Evolutionary conservation across 768 basidiomycete genomes (phyloP).

Genomic region (Agrocybe chaxingu): DNA sequence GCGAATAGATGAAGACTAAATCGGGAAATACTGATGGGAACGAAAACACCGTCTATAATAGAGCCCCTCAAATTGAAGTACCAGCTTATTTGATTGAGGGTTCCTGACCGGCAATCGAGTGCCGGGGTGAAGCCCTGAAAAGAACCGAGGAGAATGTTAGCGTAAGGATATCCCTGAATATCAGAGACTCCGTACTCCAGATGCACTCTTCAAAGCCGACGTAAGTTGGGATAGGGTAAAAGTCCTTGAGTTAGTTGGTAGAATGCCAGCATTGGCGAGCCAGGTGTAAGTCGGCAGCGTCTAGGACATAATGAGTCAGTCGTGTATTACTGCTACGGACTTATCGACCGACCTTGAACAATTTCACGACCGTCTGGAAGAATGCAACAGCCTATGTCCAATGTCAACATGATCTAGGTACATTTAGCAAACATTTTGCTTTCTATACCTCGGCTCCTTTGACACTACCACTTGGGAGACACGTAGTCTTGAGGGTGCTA

Average conservation of each 20-base stretch:
- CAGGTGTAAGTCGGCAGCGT: slow-evolving; percentile 72
- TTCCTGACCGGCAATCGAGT: slow-evolving; percentile 27
- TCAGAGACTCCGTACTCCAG: slow-evolving; percentile 36
- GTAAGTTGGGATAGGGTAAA: slow-evolving; percentile 54
- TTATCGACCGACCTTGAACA: slow-evolving; percentile 47
- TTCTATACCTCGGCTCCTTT: slow-evolving; percentile 55
- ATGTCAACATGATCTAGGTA: neutral
- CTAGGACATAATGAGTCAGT: slow-evolving; percentile 17
- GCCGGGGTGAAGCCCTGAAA: slow-evolving; percentile 42
- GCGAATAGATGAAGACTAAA: neutral
- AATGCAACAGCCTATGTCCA: slow-evolving; percentile 57
- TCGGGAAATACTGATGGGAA: slow-evolving; percentile 47
- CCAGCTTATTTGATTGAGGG: slow-evolving; percentile 45
- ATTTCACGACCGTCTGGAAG: slow-evolving; percentile 53
- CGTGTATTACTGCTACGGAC: slow-evolving; percentile 4
- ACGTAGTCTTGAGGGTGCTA: slow-evolving; percentile 57
- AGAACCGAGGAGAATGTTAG: slow-evolving; percentile 4
- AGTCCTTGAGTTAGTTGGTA: slow-evolving; percentile 55
- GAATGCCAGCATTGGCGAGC: slow-evolving; percentile 71
- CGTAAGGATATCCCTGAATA: neutral
- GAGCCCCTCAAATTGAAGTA: slow-evolving; percentile 67
- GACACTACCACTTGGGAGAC: slow-evolving; percentile 57
- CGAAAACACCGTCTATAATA: slow-evolving; percentile 61
- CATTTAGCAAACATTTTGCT: neutral
- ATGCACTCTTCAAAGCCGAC: slow-evolving; percentile 51